These are phyloP conservation scores for Trichophyton equinum DNA, from an alignment of 2,329 filamentous ascomycete species.

Conservation along the genomic window DNA sequence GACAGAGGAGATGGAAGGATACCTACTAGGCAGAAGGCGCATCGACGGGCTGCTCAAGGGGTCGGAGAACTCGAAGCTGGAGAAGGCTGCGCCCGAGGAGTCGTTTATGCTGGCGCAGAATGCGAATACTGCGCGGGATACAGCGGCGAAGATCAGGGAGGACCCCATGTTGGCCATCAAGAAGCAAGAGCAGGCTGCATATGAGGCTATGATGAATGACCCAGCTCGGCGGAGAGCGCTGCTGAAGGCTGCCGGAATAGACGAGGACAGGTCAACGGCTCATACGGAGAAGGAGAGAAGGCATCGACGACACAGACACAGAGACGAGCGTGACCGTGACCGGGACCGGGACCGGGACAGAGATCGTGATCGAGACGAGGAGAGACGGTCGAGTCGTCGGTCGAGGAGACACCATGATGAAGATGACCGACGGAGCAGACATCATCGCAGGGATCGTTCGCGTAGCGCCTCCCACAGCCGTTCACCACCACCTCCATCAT, in stretches of 20 bases:
- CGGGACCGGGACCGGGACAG: conserved; percentile 16
- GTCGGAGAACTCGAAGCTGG: conserved; percentile 65
- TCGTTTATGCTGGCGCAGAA: conserved; percentile 45
- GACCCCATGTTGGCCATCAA: conserved; percentile 91
- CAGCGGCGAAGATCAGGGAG: conserved; percentile 71
- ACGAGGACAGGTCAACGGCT: conserved; percentile 24
- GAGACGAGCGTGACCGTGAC: conserved; percentile 18
- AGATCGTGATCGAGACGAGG: conserved; percentile 5
- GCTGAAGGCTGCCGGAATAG: conserved; percentile 40
- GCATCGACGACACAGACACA: conserved; percentile 23
- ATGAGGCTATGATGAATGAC: conserved; percentile 44
- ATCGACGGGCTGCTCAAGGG: conserved; percentile 81
- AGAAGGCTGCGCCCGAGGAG: conserved; percentile 58
- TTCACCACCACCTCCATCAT: conserved; percentile 5
- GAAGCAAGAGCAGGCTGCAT: conserved; percentile 72
- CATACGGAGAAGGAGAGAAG: conserved; percentile 36
- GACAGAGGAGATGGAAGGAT: conserved; percentile 82
- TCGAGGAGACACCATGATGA: conserved; percentile 13
- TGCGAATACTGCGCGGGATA: conserved; percentile 65
- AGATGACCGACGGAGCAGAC: conserved; percentile 22
- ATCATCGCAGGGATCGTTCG: conserved; percentile 36
- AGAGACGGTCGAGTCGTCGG: conserved; percentile 12
- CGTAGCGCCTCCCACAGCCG: conserved; percentile 20
- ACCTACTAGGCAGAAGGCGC: conserved; percentile 78
- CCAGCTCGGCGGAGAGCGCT: conserved; percentile 46